Conservation (phyloP, 805 yeast species). For the Wickerhamomyces ciferrii region DNA sequence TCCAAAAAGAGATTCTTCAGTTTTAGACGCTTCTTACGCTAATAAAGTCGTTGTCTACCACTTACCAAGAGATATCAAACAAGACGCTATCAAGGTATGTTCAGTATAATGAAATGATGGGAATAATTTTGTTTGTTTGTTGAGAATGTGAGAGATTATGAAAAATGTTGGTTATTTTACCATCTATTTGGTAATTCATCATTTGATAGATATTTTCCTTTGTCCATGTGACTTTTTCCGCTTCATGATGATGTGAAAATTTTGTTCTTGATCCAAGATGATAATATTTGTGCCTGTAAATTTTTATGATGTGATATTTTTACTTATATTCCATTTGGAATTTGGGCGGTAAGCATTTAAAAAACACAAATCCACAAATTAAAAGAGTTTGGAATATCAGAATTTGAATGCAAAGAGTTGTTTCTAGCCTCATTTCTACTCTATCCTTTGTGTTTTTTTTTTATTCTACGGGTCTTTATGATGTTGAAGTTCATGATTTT, state of each 20-base stretch:
- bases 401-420: no score
- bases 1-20: conserved; percentile 8
- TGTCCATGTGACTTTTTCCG: neutral
- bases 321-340: neutral
- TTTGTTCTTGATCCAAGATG: neutral
- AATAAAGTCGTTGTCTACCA: conserved; percentile 83
- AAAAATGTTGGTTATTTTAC: no score
- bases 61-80: conserved; percentile 81
- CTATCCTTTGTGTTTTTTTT: neutral
- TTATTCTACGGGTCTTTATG: no score
- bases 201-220: no score
- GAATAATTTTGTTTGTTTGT: neutral
- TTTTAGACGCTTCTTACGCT: conserved; percentile 48
- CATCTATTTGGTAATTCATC: no score
- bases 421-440: neutral
- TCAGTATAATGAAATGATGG: conserved; percentile 10
- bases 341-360: neutral
- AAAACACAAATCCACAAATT: neutral
- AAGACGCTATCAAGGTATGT: conserved; percentile 84
- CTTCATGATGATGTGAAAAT: neutral
- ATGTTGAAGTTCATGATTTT: no score
- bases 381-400: neutral
- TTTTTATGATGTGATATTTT: neutral
- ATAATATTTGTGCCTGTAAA: neutral
- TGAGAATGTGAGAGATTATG: neutral